Conservation (phyloP, 306 rosid genomes). For the Lupinus albus region DNA sequence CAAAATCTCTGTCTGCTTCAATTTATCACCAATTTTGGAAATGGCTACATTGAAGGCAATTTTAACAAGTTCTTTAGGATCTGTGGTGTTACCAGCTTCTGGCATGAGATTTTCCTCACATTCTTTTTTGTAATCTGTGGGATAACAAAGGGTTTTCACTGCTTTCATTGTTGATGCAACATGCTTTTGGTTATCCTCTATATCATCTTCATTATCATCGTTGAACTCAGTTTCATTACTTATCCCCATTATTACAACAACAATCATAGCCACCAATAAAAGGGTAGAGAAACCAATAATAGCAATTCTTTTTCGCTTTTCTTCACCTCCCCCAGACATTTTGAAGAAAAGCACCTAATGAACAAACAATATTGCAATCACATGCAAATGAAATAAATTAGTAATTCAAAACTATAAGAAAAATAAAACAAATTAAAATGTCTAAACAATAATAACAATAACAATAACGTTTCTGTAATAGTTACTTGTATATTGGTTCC, state of each 20-base stretch:
- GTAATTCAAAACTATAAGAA: too few species aligned
- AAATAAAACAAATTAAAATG: too few species aligned
- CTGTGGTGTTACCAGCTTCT: background rate
- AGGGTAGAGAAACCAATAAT: slow-evolving; percentile 41
- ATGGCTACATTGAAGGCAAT: slow-evolving; percentile 50
- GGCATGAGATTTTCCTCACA: slow-evolving; percentile 16
- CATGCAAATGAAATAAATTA: too few species aligned
- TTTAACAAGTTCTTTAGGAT: slow-evolving; percentile 37
- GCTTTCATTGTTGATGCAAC: slow-evolving; percentile 2
- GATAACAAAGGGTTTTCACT: slow-evolving; percentile 43
- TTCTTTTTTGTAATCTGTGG: slow-evolving; percentile 53
- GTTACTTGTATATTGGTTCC: too few species aligned
- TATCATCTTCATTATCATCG: background rate
- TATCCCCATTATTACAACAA: slow-evolving; percentile 47
- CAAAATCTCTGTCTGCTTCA: slow-evolving; percentile 40
- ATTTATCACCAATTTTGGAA: slow-evolving; percentile 34
- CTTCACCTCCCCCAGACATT: slow-evolving; percentile 38
- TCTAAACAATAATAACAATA: too few species aligned
- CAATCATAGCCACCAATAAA: slow-evolving; percentile 56
- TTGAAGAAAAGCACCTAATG: background rate
- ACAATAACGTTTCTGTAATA: too few species aligned
- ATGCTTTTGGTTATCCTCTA: background rate
- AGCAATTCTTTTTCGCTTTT: slow-evolving; percentile 31
- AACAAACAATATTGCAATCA: too few species aligned
- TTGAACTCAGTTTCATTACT: background rate